phyloP scores from a whole-genome alignment of 805 yeast genomes.

The Candida pseudofarinosa region DNA sequence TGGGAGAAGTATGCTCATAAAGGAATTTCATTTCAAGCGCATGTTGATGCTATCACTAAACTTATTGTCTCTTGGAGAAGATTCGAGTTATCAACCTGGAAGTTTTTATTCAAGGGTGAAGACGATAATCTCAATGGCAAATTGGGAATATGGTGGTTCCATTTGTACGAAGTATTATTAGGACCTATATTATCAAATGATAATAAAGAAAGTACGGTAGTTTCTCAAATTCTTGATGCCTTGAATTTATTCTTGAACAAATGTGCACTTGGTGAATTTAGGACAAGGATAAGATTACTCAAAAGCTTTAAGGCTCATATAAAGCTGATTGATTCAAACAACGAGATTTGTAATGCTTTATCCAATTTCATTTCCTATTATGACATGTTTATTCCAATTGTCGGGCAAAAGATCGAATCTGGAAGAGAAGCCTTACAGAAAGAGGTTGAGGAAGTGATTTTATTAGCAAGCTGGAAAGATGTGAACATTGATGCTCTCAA shows the following conservation, averaged over 20 bases:
- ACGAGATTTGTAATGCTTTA: conserved; percentile 37
- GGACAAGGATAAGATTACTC: conserved; percentile 54
- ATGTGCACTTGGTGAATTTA: conserved; percentile 72
- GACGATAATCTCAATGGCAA: conserved; percentile 42
- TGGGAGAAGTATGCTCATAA: conserved; percentile 92
- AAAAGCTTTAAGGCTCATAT: conserved; percentile 62
- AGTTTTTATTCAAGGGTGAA: conserved; percentile 64
- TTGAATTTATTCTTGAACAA: conserved; percentile 73
- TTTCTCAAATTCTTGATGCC: conserved; percentile 42
- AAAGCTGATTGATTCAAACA: conserved; percentile 19
- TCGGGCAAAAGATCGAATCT: conserved; percentile 42
- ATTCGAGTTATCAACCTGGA: conserved; percentile 84
- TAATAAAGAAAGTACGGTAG: conserved; percentile 8
- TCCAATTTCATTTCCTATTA: conserved; percentile 61
- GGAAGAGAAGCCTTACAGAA: conserved; percentile 62
- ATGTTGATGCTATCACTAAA: conserved; percentile 55
- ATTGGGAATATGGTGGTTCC: conserved; percentile 87
- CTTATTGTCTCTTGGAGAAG: conserved; percentile 89
- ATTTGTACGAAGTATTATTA: conserved; percentile 77
- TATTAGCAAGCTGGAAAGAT: conserved; percentile 96
- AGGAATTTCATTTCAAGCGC: conserved; percentile 58
- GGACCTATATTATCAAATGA: conserved; percentile 45
- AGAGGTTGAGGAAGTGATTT: conserved; percentile 76
- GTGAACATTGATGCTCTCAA: conserved; percentile 89
- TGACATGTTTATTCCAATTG: conserved; percentile 53